These are phyloP conservation scores for Apocynum venetum DNA, from an alignment of 257 asterid species.

Conservation along the genomic window DNA sequence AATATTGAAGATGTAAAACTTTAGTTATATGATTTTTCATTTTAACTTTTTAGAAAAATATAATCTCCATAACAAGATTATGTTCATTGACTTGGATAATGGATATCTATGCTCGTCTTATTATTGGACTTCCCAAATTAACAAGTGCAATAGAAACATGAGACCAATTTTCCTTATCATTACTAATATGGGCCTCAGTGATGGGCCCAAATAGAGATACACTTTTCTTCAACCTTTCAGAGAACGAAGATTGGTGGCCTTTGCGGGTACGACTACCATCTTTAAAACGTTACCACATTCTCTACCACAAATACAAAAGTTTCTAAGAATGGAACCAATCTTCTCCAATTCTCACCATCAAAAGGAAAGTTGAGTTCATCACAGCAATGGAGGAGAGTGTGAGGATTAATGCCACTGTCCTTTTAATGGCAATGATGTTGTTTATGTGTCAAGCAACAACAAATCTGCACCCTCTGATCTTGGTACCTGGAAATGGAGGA, in stretches of 20 bases:
- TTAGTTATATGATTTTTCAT: too few species aligned
- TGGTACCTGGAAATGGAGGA: constrained; percentile 87
- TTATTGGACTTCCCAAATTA: too few species aligned
- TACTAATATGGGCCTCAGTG: too few species aligned
- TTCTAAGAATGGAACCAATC: background rate
- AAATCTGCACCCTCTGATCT: constrained; percentile 51
- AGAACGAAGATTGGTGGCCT: background rate
- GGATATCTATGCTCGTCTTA: too few species aligned
- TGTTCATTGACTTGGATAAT: too few species aligned
- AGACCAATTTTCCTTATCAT: too few species aligned
- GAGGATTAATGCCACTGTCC: constrained; percentile 15
- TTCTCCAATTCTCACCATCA: background rate
- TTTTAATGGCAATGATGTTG: constrained; percentile 33
- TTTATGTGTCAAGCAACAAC: constrained; percentile 28
- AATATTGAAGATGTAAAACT: too few species aligned
- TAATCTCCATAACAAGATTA: too few species aligned
- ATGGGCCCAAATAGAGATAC: too few species aligned
- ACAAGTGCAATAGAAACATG: too few species aligned
- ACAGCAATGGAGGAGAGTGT: constrained; percentile 10
- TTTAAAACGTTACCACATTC: constrained; percentile 17
- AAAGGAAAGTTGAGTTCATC: background rate
- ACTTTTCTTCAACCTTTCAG: background rate
- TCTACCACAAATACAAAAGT: constrained; percentile 19
- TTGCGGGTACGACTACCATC: background rate
- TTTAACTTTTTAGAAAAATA: too few species aligned